Evolutionary conservation across 441 rosid species (phyloP), one percentile per base, ranked within the genome.

Genomic region (Croton setiger): DNA sequence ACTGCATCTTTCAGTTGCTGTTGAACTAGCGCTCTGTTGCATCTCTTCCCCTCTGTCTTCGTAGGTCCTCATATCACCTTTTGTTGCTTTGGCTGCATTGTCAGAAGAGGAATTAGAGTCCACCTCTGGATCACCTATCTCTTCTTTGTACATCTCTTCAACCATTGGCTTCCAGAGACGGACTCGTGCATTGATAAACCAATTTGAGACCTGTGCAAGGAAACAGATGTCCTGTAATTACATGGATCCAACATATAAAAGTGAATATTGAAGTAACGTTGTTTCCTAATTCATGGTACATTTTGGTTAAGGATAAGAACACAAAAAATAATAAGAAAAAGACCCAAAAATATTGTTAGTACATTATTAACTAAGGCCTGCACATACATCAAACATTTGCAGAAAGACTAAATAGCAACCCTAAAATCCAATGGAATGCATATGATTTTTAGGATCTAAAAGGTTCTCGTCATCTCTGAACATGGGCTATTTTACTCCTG

Each of bases 121-220:
- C 82, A 86, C 78, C 79, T 87, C 98, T 58, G 71, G 80, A 47
- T 84, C 91, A 18, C 86, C 90, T 57, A 77, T 80, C 79, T 92
- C 98, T 79, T 93, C 98, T 76, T 91, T 91, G 85, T 93, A 93
- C 87, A 93, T 93, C 63, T 93, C 98, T 74, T 93, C 97, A 15
- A 93, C 96, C 98, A 91, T 91, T 4, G 98, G 98, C 83, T 93
- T 93, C 98, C 97, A 93, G 18, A 93, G 88, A 31, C 97, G 91
- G 66, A 93, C 97, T 9, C 97, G 87, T 4, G 98, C 98, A 77
- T 93, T 93, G 67, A 91, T 89, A n/a, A n/a, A n/a, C n/a, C n/a
- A n/a, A n/a, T n/a, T n/a, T n/a, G n/a, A n/a, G n/a, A n/a, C n/a
- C n/a, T 91, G 78, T 63, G 52, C 33, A 64, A 37, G 58, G 52